A percentile compares a stretch with the other conserved stretches of the same genome.
These are phyloP conservation scores for Podospora appendiculata DNA, from an alignment of 495 filamentous ascomycete genomes.

Conservation along the genomic window DNA sequence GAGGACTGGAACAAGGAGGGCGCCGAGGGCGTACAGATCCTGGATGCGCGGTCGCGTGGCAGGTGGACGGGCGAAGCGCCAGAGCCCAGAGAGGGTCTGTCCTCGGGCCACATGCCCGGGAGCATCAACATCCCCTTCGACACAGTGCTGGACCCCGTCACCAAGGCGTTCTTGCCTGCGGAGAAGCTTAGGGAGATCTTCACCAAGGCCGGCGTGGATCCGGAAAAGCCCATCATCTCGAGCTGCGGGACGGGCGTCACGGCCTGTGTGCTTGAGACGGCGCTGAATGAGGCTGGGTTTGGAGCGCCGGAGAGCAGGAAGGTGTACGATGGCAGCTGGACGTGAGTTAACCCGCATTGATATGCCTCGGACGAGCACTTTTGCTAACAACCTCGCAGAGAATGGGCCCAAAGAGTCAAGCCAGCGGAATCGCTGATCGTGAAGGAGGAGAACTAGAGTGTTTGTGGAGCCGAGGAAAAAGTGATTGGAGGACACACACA, in stretches of 20 bases:
- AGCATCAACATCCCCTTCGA: constrained; percentile 77
- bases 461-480: background rate
- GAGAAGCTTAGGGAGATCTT: constrained; percentile 72
- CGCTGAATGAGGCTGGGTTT: constrained; percentile 69
- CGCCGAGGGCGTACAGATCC: constrained; percentile 70
- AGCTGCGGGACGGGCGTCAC: constrained; percentile 94
- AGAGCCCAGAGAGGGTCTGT: constrained; percentile 79
- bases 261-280: constrained; percentile 85
- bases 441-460: constrained; percentile 6
- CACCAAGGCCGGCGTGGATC: constrained; percentile 65
- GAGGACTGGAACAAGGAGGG: constrained; percentile 72
- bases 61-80: constrained; percentile 77
- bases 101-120: constrained; percentile 86
- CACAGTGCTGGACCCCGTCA: constrained; percentile 71
- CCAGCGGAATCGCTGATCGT: constrained; percentile 34
- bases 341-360: constrained; percentile 53
- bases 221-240: constrained; percentile 76
- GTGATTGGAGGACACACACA: too few relatives aligned
- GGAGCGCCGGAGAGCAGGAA: constrained; percentile 58
- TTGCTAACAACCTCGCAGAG: constrained; percentile 34
- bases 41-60: constrained; percentile 78
- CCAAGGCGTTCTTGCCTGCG: constrained; percentile 68
- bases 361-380: background rate
- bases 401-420: constrained; percentile 60
- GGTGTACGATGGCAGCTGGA: constrained; percentile 97